Percentiles rank a stretch among this genome's conserved stretches.
Conservation (phyloP, 306 rosid genomes). For the Delonix regia region DNA sequence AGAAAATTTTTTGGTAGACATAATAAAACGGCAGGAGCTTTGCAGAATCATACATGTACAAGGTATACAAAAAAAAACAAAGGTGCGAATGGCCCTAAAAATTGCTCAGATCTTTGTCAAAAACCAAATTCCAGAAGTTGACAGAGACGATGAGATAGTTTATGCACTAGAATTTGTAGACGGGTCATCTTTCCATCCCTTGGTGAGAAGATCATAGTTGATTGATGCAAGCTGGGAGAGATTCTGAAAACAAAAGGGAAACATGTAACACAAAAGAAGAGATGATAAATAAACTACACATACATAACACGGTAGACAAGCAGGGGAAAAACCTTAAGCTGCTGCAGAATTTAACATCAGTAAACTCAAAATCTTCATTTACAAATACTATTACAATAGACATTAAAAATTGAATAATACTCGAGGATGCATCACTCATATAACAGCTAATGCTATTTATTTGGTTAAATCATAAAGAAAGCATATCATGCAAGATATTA, state of each 20-base stretch:
- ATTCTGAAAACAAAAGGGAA: slow-evolving; percentile 70
- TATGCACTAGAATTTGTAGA: slow-evolving; percentile 60
- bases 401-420: background rate
- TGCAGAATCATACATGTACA: slow-evolving; percentile 78
- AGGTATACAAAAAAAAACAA: slow-evolving; percentile 56
- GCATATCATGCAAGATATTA: slow-evolving; percentile 34
- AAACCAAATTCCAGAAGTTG: slow-evolving; percentile 43
- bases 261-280: background rate
- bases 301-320: slow-evolving; percentile 19
- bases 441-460: background rate
- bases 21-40: slow-evolving; percentile 12
- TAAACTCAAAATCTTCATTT: background rate
- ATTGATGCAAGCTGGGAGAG: slow-evolving; percentile 99
- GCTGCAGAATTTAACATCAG: background rate
- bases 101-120: slow-evolving; percentile 46
- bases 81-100: slow-evolving; percentile 51
- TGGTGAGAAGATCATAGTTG: slow-evolving; percentile 93
- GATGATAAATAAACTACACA: background rate
- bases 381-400: too few relatives aligned
- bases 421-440: background rate
- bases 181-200: slow-evolving; percentile 89
- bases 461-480: slow-evolving; percentile 5
- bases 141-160: slow-evolving; percentile 36
- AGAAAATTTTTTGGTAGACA: slow-evolving; percentile 3
- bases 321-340: background rate